These are phyloP conservation scores for Omphalea diandra DNA, from an alignment of 441 rosid species.

Conservation along the genomic window DNA sequence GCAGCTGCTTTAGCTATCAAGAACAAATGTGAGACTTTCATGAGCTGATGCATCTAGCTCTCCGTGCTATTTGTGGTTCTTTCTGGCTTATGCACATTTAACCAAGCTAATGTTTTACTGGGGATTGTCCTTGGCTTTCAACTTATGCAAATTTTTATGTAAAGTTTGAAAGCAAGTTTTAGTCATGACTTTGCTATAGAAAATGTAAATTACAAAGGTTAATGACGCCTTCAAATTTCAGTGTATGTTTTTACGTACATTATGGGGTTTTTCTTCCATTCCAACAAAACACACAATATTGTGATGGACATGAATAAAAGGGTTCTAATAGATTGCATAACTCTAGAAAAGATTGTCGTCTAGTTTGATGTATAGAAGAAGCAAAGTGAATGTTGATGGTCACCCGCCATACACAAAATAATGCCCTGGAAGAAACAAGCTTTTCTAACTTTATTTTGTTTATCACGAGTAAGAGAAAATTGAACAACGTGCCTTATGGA, in stretches of 20 bases:
- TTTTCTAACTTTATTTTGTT: no score
- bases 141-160: slow-evolving; percentile 44
- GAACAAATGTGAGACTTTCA: slow-evolving; percentile 30
- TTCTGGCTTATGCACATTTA: slow-evolving; percentile 22
- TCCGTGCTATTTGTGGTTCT: neutral
- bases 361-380: no score
- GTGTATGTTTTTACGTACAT: neutral
- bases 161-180: slow-evolving; percentile 48
- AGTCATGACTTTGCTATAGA: neutral
- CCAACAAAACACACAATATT: no score
- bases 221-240: neutral
- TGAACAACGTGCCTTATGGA: no score
- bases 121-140: slow-evolving; percentile 39
- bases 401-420: no score
- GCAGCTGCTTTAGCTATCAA: slow-evolving; percentile 87
- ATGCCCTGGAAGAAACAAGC: no score
- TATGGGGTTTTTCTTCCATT: no score
- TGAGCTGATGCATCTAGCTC: slow-evolving; percentile 18
- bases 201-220: neutral
- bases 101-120: slow-evolving; percentile 2
- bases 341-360: no score
- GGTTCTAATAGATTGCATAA: no score
- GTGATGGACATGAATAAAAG: no score
- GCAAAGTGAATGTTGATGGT: no score
- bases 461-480: no score